phyloP scores from a whole-genome alignment of 176 grass and related monocot species.

The Rhynchospora breviuscula region DNA sequence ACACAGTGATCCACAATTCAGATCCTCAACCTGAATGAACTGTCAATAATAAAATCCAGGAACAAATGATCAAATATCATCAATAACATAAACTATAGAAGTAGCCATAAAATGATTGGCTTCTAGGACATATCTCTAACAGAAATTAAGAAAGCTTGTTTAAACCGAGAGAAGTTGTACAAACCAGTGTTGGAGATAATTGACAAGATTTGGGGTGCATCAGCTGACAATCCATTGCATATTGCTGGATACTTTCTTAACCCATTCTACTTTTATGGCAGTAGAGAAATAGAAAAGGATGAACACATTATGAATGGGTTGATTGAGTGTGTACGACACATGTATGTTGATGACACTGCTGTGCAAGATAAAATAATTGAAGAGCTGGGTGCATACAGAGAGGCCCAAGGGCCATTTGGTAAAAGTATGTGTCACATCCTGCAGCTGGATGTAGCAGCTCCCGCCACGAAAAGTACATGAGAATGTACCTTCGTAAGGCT shows the following conservation, averaged over 20 bases:
- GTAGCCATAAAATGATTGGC: no score
- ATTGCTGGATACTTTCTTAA: slow-evolving; percentile 1
- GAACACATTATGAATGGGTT: neutral
- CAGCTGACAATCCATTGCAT: neutral
- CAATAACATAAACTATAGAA: no score
- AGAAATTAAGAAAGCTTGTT: neutral
- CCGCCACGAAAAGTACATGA: no score
- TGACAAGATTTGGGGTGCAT: neutral
- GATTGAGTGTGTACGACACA: slow-evolving; percentile 7
- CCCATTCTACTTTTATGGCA: neutral
- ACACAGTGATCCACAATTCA: no score
- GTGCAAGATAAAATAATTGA: slow-evolving; percentile 11
- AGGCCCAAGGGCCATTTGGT: neutral
- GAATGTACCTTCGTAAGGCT: no score
- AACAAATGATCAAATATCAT: no score
- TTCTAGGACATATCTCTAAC: no score
- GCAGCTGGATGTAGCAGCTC: no score
- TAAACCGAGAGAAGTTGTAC: slow-evolving; percentile 2
- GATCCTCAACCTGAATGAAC: no score
- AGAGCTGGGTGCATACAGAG: neutral
- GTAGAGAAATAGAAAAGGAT: neutral
- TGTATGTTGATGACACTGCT: neutral
- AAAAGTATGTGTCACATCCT: no score
- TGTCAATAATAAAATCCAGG: no score
- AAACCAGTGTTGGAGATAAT: neutral